phyloP scores from a whole-genome alignment of 768 basidiomycete species.

The Boletus barrowsii region DNA sequence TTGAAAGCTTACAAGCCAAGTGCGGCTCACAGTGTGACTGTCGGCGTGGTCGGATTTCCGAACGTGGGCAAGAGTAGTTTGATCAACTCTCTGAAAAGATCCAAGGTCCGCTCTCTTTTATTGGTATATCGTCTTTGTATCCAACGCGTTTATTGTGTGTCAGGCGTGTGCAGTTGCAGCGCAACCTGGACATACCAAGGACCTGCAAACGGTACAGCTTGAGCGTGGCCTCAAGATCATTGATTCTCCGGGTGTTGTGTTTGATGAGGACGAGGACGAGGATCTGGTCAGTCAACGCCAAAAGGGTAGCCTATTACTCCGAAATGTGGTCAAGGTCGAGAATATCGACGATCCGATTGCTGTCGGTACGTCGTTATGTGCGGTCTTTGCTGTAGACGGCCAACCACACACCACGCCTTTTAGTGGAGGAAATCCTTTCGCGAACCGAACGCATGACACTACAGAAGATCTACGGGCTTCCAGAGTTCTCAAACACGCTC shows the following conservation, averaged over 20 bases:
- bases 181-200: slow-evolving; percentile 91
- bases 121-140: background rate
- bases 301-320: slow-evolving; percentile 62
- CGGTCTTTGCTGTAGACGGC: too few relatives aligned
- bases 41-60: slow-evolving; percentile 94
- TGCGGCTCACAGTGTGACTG: slow-evolving; percentile 63
- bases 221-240: slow-evolving; percentile 91
- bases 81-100: slow-evolving; percentile 88
- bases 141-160: background rate
- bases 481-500: slow-evolving; percentile 64
- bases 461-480: slow-evolving; percentile 83
- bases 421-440: slow-evolving; percentile 83
- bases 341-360: slow-evolving; percentile 87
- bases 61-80: slow-evolving; percentile 96
- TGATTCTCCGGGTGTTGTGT: slow-evolving; percentile 97
- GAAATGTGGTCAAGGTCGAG: slow-evolving; percentile 90
- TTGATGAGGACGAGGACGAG: slow-evolving; percentile 71
- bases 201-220: slow-evolving; percentile 85
- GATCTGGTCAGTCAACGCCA: slow-evolving; percentile 44
- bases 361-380: slow-evolving; percentile 57
- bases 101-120: slow-evolving; percentile 51
- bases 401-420: background rate
- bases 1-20: slow-evolving; percentile 81
- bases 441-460: slow-evolving; percentile 71
- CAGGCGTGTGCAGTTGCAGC: slow-evolving; percentile 93